phyloP scores from a whole-genome alignment of 1,139 yeast genomes.

The Kurtzmaniella quercitrusa region DNA sequence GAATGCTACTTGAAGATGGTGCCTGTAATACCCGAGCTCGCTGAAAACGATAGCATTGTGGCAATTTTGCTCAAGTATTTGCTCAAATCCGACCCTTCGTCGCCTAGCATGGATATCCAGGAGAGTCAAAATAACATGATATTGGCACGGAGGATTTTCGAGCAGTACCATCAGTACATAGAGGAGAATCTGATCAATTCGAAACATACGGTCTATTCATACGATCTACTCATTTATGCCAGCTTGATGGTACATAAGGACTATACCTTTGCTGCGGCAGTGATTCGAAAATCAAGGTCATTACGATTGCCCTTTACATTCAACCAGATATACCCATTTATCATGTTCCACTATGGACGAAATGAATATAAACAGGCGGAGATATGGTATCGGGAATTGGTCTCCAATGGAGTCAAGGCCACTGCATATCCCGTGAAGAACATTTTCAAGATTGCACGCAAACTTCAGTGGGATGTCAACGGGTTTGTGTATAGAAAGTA shows the following conservation, averaged over 20 bases:
- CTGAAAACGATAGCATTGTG: conserved; percentile 22
- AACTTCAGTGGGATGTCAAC: conserved; percentile 31
- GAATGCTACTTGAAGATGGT: not conserved
- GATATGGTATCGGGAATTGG: conserved; percentile 36
- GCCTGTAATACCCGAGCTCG: not conserved
- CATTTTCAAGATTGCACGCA: conserved; percentile 32
- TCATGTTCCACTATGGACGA: conserved; percentile 31
- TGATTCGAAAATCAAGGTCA: conserved; percentile 23
- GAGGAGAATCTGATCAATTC: conserved; percentile 11
- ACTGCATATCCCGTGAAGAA: conserved; percentile 24
- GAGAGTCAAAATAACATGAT: conserved; percentile 19
- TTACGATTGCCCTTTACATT: conserved; percentile 32
- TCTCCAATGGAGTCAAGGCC: conserved; percentile 28
- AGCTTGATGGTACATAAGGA: conserved; percentile 30
- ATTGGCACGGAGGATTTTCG: conserved; percentile 25
- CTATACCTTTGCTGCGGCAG: conserved; percentile 28
- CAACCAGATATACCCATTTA: conserved; percentile 39
- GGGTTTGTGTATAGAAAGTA: conserved; percentile 30
- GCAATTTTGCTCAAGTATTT: conserved; percentile 26
- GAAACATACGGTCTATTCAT: conserved; percentile 16
- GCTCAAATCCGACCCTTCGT: conserved; percentile 19
- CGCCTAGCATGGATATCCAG: conserved; percentile 17
- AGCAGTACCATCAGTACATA: conserved; percentile 17
- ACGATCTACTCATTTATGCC: conserved; percentile 29
- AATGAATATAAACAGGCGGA: conserved; percentile 28